Base-by-base conservation (phyloP, 768 basidiomycete genomes). In the Calvatia gigantea region DNA sequence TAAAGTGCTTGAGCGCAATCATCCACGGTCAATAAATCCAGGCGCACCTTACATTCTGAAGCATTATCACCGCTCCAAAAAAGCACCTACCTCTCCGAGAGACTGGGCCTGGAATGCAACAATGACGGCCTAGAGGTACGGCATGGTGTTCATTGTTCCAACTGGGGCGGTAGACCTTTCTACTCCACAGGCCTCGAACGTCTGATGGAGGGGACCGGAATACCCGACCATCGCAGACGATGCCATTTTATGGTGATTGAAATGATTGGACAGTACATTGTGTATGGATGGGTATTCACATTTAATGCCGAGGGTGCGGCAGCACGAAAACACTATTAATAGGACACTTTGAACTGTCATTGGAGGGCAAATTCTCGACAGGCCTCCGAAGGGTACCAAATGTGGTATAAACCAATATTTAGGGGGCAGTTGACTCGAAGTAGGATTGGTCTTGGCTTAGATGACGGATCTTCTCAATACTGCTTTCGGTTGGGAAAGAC, bases 181-280 rank as follows among this genome's bases (percentile, higher is more conserved):
- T 23, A 17, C 45, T 47, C 45, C 44, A 46, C 33, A 19, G 9
- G 25, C 27, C 28, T 47, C 31, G 45, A 29, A 25, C 25, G n/a
- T 47, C 54, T 42, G 54, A 55, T 55, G 41, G 45, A 55, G 46
- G 45, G 4, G 15, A 45, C 17, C 12, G 17, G 3, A 17, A 7
- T 14, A 27, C 29, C 17, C 28, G 44, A 19, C 42, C 42, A 25
- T n/a, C 14, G 12, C 0, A 27, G 19, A 28, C 23, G 14, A 19
- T 43, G 12, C 29, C 25, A 53, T 31, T n/a, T n/a, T n/a, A n/a
- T 14, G 29, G 17, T 7, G 41, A 42, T n/a, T n/a, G n/a, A n/a
- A n/a, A n/a, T 53, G 51, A 53, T 53, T 53, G 51, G 39, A 21
- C 12, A 6, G 17, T 4, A 2, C 29, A 8, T 6, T n/a, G n/a